These are phyloP conservation scores for Thielaviopsis populi DNA, from an alignment of 2,329 filamentous ascomycete genomes.

Conservation along the genomic window DNA sequence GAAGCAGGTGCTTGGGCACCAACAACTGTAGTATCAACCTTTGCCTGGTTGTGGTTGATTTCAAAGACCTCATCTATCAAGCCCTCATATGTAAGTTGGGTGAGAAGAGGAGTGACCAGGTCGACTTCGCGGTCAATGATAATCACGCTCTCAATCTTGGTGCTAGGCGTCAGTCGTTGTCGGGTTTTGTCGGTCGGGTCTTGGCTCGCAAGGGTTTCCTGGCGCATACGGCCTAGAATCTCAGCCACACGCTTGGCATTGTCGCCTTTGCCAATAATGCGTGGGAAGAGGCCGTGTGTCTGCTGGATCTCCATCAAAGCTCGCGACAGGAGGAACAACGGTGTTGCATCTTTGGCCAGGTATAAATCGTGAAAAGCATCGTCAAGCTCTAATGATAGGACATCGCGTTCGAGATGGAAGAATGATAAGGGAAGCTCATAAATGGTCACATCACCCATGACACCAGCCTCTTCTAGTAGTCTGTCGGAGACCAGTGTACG, in stretches of 20 bases:
- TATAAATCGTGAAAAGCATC: conserved; percentile 79
- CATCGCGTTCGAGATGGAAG: conserved; percentile 77
- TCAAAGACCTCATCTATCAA: conserved; percentile 86
- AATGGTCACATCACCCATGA: conserved; percentile 83
- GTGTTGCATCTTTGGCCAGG: conserved; percentile 76
- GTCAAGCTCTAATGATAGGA: conserved; percentile 80
- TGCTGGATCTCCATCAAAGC: conserved; percentile 91
- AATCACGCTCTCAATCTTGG: conserved; percentile 75
- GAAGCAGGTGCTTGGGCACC: conserved; percentile 51
- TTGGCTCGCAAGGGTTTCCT: conserved; percentile 71
- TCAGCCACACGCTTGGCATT: conserved; percentile 82
- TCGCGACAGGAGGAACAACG: conserved; percentile 76
- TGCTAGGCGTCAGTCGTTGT: conserved; percentile 67
- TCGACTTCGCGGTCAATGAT: conserved; percentile 93
- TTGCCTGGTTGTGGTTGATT: conserved; percentile 82
- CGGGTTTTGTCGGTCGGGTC: conserved; percentile 46
- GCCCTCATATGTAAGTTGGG: conserved; percentile 92
- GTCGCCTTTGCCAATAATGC: conserved; percentile 90
- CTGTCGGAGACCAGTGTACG: conserved; percentile 84
- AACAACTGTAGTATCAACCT: conserved; percentile 80
- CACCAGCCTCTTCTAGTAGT: conserved; percentile 80
- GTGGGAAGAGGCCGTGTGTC: conserved; percentile 81
- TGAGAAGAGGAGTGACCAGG: conserved; percentile 79
- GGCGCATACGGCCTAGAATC: conserved; percentile 76
- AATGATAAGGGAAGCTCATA: conserved; percentile 79